Evolutionary conservation across 108 stramenopile species (phyloP).

Genomic region (Chaetoceros tenuissimus): DNA sequence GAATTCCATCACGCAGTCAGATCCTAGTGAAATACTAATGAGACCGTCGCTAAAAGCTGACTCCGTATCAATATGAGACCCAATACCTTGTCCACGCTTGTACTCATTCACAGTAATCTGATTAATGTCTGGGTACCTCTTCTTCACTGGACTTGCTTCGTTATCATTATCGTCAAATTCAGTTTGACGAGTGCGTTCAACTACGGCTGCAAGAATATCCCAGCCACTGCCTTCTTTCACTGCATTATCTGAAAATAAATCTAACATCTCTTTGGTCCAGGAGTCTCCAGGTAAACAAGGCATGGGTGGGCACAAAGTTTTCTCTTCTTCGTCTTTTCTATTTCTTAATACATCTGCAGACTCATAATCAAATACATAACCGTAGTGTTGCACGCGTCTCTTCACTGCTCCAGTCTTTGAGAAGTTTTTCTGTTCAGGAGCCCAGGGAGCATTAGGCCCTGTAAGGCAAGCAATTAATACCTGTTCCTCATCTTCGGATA

Average conservation of each 20-base stretch:
- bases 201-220: constrained; percentile 58
- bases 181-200: constrained; percentile 48
- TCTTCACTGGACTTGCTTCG: neutral
- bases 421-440: constrained; percentile 53
- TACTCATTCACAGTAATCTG: constrained; percentile 86
- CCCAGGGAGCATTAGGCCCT: constrained; percentile 84
- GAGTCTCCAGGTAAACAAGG: constrained; percentile 10
- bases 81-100: constrained; percentile 78
- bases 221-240: constrained; percentile 52
- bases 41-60: constrained; percentile 83
- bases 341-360: constrained; percentile 76
- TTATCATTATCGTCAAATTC: constrained; percentile 7
- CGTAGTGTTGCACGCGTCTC: constrained; percentile 82
- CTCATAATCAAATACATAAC: constrained; percentile 89
- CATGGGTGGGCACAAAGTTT: constrained; percentile 36
- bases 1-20: constrained; percentile 87
- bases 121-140: constrained; percentile 43
- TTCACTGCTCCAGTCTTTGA: constrained; percentile 51
- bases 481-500: constrained; percentile 51
- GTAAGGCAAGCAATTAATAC: constrained; percentile 57
- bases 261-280: constrained; percentile 19
- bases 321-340: constrained; percentile 10
- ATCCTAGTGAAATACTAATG: constrained; percentile 62
- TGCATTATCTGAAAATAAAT: constrained; percentile 16
- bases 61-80: constrained; percentile 79